phyloP scores from a whole-genome alignment of 495 filamentous ascomycete genomes.

The Neurospora hispaniola region DNA sequence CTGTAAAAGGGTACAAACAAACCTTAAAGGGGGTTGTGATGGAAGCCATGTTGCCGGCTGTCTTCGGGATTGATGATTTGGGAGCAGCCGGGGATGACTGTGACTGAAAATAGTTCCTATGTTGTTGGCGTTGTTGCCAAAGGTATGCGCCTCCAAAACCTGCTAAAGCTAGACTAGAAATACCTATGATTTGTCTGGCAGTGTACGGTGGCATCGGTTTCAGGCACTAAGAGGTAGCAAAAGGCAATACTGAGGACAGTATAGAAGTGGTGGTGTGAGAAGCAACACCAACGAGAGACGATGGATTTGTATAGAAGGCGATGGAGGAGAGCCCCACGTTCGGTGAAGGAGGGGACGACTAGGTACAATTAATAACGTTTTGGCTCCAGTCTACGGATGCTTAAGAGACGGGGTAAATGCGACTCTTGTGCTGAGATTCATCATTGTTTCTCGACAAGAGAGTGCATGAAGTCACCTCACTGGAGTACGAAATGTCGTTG shows the following conservation, averaged over 20 bases:
- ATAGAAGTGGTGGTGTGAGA: not conserved
- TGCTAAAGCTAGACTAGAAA: slow-evolving; percentile 11
- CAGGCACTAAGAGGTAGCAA: not conserved
- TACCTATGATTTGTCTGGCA: slow-evolving; percentile 7
- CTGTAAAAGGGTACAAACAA: slow-evolving; percentile 3
- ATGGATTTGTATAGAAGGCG: not conserved
- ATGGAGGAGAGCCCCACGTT: not conserved
- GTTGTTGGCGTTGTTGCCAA: slow-evolving; percentile 6
- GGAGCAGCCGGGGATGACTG: not conserved
- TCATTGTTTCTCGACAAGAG: not conserved
- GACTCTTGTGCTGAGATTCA: not conserved
- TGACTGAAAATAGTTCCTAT: not conserved
- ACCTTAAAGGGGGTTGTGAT: slow-evolving; percentile 37
- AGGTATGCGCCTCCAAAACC: slow-evolving; percentile 13
- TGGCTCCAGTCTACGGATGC: not conserved
- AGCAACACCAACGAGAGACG: not conserved
- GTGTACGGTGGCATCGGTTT: not conserved
- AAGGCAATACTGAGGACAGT: not conserved
- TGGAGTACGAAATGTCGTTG: not conserved
- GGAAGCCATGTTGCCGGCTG: slow-evolving; percentile 15
- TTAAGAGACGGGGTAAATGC: not conserved
- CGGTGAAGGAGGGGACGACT: not conserved
- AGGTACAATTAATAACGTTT: not conserved
- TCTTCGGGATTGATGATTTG: not conserved
- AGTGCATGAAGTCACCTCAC: not conserved